phyloP scores from a whole-genome alignment of 176 grass and related monocot species.

The Oryza glumipatula region DNA sequence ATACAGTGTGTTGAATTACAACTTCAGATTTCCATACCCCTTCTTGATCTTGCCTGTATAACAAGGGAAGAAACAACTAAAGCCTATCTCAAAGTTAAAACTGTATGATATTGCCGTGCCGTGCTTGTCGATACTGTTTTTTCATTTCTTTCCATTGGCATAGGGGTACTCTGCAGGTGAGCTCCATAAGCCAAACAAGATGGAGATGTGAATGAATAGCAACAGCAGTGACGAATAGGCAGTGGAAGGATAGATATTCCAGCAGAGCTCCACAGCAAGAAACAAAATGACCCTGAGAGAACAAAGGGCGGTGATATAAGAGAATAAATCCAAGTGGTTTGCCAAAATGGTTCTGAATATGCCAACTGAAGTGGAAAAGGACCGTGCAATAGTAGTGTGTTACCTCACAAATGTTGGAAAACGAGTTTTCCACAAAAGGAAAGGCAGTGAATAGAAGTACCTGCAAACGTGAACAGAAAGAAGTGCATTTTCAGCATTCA shows the following conservation, averaged over 20 bases:
- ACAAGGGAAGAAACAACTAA: not conserved
- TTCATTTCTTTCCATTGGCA: constrained; percentile 38
- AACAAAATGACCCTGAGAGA: constrained; percentile 76
- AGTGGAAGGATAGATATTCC: constrained; percentile 93
- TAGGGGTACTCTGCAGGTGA: constrained; percentile 61
- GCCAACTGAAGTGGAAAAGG: not conserved
- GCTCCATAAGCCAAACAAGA: constrained; percentile 81
- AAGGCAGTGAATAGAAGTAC: constrained; percentile 95
- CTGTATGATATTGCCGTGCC: not conserved
- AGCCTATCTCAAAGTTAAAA: not conserved
- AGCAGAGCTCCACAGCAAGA: constrained; percentile 73
- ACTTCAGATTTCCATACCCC: constrained; percentile 9
- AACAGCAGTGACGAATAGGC: constrained; percentile 81
- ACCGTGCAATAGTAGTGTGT: not conserved
- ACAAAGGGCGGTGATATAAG: constrained; percentile 1
- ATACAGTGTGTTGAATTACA: not conserved
- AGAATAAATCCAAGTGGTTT: constrained; percentile 20
- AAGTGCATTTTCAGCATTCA: constrained; percentile 17
- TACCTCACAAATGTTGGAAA: constrained; percentile 77
- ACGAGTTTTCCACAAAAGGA: constrained; percentile 85
- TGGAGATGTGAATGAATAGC: constrained; percentile 59
- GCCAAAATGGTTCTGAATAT: not conserved
- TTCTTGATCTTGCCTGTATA: not conserved
- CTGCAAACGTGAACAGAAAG: constrained; percentile 45
- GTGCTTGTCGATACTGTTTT: constrained; percentile 28